Percentiles rank a stretch among this genome's conserved stretches.
phyloP scores from a whole-genome alignment of 2,329 filamentous ascomycete species.

The Neopestalotiopsis rosae region DNA sequence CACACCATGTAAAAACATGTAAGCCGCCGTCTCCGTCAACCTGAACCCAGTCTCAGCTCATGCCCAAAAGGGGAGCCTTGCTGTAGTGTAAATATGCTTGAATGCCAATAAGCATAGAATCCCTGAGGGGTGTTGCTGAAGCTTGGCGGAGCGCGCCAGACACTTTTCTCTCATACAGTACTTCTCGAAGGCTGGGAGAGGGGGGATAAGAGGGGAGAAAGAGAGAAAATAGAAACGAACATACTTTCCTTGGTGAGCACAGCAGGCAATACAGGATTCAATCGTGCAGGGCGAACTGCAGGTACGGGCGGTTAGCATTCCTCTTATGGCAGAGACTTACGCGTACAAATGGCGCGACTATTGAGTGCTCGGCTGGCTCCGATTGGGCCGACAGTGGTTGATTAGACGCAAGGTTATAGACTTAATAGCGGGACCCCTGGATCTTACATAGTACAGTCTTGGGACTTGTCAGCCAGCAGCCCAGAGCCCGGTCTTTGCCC shows the following conservation, averaged over 20 bases:
- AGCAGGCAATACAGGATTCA: slow-evolving; percentile 10
- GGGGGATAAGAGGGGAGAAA: too few relatives aligned
- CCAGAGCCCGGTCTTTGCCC: background rate
- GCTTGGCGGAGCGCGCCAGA: background rate
- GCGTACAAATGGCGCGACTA: slow-evolving; percentile 11
- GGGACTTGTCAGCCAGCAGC: too few relatives aligned
- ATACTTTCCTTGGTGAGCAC: too few relatives aligned
- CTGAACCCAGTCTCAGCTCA: background rate
- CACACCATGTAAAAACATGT: background rate
- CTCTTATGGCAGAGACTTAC: slow-evolving; percentile 8
- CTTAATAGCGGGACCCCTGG: background rate
- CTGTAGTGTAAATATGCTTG: background rate
- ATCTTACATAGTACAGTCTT: background rate
- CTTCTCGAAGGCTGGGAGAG: too few relatives aligned
- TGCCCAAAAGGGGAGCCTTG: background rate
- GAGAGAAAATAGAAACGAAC: background rate
- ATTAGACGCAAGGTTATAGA: background rate
- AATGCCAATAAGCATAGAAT: slow-evolving; percentile 4
- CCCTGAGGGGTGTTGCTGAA: background rate
- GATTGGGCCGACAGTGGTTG: background rate
- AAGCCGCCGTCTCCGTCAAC: background rate
- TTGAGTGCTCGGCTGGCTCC: slow-evolving; percentile 11
- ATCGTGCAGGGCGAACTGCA: slow-evolving; percentile 8
- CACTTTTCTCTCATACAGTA: too few relatives aligned
- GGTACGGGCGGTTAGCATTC: slow-evolving; percentile 8